Evolutionary conservation across 2,329 filamentous ascomycete genomes (phyloP), one percentile per base, ranked within the genome.

Genomic region (Aspergillus texensis): DNA sequence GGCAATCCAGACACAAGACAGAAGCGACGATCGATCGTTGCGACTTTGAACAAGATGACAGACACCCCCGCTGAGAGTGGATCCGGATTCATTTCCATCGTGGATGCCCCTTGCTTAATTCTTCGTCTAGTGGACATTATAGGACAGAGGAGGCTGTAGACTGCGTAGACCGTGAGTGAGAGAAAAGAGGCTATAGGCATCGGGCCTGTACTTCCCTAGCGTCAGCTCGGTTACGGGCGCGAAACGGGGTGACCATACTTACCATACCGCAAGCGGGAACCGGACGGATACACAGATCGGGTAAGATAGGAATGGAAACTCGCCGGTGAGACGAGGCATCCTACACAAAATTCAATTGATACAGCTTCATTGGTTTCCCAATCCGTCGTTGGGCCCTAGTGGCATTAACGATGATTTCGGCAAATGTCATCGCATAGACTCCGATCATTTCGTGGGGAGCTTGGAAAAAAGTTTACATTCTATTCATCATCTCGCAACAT

Each of bases 241-340:
- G 67, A 67, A 67, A 70, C 62, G 61, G 39, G 32, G 57, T 70
- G 61, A 70, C 68, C 57, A 60, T 60, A 65, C 59, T 30, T 46
- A 28, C 48, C 53, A 46, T 65, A 64, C 62, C 26, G 24, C 21
- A 8, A 14, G 19, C 41, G n/a, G 36, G 61, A 65, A 68, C 66
- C 55, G 61, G 55, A 19, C 61, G 55, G 11, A 57, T 69, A 71
- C 69, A 16, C 10, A 26, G 19, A 34, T 70, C 69, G 69, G 69
- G 69, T 71, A 71, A 71, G 61, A 66, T 70, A 69, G 69, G 69
- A 63, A 69, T 53, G 55, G 24, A 26, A 52, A 39, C 46, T 57
- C 54, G 52, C 48, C 63, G 62, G 66, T 65, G 62, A 65, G 54
- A 30, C 28, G 53, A 54, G 43, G 9, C n/a, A 60, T 54, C 21